Conservation (phyloP, 768 basidiomycete species). For the Hortiboletus campestris region DNA sequence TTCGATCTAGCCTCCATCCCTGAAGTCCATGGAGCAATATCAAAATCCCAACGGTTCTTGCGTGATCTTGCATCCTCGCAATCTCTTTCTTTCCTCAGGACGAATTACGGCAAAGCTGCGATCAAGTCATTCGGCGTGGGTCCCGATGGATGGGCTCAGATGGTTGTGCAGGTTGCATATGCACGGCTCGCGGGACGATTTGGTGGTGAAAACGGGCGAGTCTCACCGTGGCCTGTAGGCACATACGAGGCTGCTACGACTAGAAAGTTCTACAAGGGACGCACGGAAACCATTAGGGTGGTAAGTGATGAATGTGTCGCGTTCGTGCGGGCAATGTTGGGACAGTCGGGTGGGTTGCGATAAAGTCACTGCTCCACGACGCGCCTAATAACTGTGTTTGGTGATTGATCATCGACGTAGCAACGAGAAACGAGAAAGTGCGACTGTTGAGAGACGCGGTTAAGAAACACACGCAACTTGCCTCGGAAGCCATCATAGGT, state of each 20-base stretch:
- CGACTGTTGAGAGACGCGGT: constrained; percentile 57
- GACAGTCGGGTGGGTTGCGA: constrained; percentile 33
- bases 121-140: constrained; percentile 89
- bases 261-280: constrained; percentile 82
- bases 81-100: constrained; percentile 58
- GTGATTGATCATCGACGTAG: constrained; percentile 6
- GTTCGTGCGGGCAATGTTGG: constrained; percentile 77
- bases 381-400: background rate
- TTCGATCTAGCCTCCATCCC: constrained; percentile 54
- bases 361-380: background rate
- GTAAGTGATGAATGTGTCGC: constrained; percentile 73
- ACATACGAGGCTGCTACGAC: constrained; percentile 96
- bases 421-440: constrained; percentile 42
- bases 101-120: constrained; percentile 78
- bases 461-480: constrained; percentile 63
- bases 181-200: constrained; percentile 54
- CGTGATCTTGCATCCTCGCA: constrained; percentile 61
- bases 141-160: constrained; percentile 93
- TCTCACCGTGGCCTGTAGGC: constrained; percentile 53
- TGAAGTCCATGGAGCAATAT: constrained; percentile 45
- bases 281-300: constrained; percentile 92
- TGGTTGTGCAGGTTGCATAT: constrained; percentile 89
- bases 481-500: constrained; percentile 61
- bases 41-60: constrained; percentile 52
- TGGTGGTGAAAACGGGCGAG: constrained; percentile 16